phyloP scores from a whole-genome alignment of 2,329 filamentous ascomycete species.

The Thielaviopsis musarum region DNA sequence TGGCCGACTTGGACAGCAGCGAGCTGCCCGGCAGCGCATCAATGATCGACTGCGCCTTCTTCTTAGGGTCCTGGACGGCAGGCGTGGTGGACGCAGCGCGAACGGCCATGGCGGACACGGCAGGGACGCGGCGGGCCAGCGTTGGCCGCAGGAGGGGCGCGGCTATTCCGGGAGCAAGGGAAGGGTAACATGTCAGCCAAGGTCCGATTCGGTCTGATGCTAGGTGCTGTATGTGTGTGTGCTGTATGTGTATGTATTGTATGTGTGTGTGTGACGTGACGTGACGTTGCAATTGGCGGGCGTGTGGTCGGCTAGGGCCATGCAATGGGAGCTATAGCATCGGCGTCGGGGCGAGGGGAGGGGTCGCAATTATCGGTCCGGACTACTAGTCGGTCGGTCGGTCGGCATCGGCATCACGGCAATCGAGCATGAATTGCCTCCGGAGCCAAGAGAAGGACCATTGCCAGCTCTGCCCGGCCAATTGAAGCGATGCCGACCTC shows the following conservation, averaged over 20 bases:
- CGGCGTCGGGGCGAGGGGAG: background rate
- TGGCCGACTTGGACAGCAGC: constrained; percentile 87
- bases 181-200: constrained; percentile 10
- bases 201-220: background rate
- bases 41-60: constrained; percentile 90
- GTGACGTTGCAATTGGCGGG: background rate
- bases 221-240: background rate
- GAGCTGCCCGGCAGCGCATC: constrained; percentile 85
- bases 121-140: constrained; percentile 60
- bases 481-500: background rate
- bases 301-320: background rate
- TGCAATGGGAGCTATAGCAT: background rate
- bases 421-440: background rate
- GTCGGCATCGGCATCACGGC: background rate
- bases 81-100: constrained; percentile 46
- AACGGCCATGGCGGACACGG: constrained; percentile 51
- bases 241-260: background rate
- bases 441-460: background rate
- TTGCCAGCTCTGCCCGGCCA: background rate
- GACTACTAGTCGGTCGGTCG: background rate
- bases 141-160: constrained; percentile 79
- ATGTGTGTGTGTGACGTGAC: background rate
- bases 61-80: constrained; percentile 67
- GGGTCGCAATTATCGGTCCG: background rate
- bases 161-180: constrained; percentile 34